A percentile compares a stretch with the other conserved stretches of the same genome.
These are phyloP conservation scores for Hypomontagnella submonticulosa DNA, from an alignment of 495 filamentous ascomycete genomes.

Conservation along the genomic window DNA sequence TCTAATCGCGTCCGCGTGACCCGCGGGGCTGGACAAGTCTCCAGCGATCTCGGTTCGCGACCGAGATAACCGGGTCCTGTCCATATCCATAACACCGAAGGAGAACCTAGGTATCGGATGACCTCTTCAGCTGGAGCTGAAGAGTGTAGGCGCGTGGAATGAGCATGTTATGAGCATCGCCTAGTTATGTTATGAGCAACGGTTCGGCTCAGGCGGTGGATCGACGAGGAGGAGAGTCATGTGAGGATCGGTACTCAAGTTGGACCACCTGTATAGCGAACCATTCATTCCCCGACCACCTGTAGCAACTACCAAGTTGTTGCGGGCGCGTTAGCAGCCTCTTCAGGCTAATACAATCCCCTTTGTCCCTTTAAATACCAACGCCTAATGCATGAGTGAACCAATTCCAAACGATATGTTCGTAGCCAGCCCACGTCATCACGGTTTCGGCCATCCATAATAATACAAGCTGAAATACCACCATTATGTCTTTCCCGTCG, in stretches of 20 bases:
- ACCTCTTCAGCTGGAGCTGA: conserved; percentile 6
- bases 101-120: conserved; percentile 31
- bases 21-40: conserved; percentile 5
- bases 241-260: conserved; percentile 33
- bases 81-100: conserved; percentile 24
- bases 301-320: conserved; percentile 19
- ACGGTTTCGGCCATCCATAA: conserved; percentile 7
- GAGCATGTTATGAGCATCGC: conserved; percentile 38
- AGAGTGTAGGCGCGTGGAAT: conserved; percentile 31
- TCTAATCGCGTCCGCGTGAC: conserved; percentile 29
- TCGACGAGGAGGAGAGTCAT: conserved; percentile 23
- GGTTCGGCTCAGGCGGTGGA: conserved; percentile 28
- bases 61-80: conserved; percentile 14
- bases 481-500: conserved; percentile 10
- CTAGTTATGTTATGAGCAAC: conserved; percentile 39
- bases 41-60: conserved; percentile 7
- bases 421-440: conserved; percentile 7
- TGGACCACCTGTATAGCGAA: conserved; percentile 24
- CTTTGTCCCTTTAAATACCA: conserved; percentile 33
- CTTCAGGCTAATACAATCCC: conserved; percentile 42
- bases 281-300: conserved; percentile 37
- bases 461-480: background rate
- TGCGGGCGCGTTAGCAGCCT: conserved; percentile 44
- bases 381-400: conserved; percentile 36
- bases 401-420: conserved; percentile 10